Evolutionary conservation across 805 yeast genomes (phyloP).

Genomic region (Myxozyma sirexii): DNA sequence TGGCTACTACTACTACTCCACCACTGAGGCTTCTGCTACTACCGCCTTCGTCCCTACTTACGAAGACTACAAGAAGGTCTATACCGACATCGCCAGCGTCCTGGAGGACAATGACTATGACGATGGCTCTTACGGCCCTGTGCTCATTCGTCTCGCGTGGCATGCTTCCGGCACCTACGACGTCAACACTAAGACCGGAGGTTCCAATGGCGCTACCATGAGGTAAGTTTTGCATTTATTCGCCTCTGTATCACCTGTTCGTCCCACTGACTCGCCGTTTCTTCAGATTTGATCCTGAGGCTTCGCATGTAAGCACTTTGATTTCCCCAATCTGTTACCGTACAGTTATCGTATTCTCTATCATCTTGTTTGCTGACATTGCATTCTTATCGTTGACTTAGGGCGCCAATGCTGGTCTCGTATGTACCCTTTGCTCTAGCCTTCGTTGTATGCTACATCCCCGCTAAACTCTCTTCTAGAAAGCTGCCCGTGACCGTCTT

Average conservation of each 20-base stretch:
- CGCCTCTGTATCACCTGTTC: neutral
- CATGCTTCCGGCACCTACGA: conserved; percentile 83
- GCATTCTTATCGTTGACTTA: conserved; percentile 34
- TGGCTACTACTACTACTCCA: conserved; percentile 42
- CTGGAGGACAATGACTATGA: conserved; percentile 54
- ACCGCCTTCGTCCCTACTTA: conserved; percentile 39
- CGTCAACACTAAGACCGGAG: conserved; percentile 52
- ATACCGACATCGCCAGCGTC: conserved; percentile 45
- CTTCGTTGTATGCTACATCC: conserved; percentile 35
- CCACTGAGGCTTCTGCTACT: conserved; percentile 41
- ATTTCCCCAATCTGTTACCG: too few species aligned
- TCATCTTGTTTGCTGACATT: too few species aligned
- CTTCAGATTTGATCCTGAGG: conserved; percentile 20
- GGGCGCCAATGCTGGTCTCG: conserved; percentile 53
- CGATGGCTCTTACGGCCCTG: conserved; percentile 75
- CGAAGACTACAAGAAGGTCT: conserved; percentile 69
- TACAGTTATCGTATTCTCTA: too few species aligned
- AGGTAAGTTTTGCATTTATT: conserved; percentile 42
- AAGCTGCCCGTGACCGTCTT: conserved; percentile 57
- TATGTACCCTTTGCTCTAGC: conserved; percentile 1
- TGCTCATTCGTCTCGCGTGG: conserved; percentile 81
- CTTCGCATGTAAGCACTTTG: conserved; percentile 15
- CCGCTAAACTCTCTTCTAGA: conserved; percentile 28
- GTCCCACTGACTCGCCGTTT: neutral
- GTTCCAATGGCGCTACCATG: conserved; percentile 61